Evolutionary conservation across 495 filamentous ascomycete species (phyloP), one percentile per base, ranked within the genome.

Genomic region (Wilcoxina mikolae): DNA sequence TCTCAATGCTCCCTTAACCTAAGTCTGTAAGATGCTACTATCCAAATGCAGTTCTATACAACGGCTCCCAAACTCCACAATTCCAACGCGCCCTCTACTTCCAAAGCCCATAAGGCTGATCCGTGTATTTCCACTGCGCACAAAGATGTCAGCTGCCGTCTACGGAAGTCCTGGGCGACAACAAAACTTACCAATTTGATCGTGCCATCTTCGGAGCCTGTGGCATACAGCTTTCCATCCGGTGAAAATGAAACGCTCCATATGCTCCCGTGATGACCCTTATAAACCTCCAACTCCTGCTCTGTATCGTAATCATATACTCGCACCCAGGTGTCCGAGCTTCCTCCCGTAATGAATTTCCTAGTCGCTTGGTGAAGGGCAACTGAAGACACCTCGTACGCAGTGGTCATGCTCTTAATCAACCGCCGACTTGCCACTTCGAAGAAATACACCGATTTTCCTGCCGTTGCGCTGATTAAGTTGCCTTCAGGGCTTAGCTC

Each of bases 211-310:
- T 98, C 91, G 39, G 88, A 95, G 24, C 88, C 91, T 0, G 93
- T 96, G 5, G 87, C 90, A 67, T 95, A 98, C 11, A 96, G 70
- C 67, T 90, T 95, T 25, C 87, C 88, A 68, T 96, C 89, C 0
- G 91, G 91, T 9, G 86, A 90, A 70, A 96, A 96, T 51, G 80
- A 81, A 50, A 93, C 77, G 18, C 85, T 91, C 93, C 91, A 96
- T 54, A 96, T 89, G 9, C 89, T 89, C 11, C 93, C 91, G 65
- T 98, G 91, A 65, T 96, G 93, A 20, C 91, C 93, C 68, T 95
- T 96, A 74, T 93, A 87, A 18, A 91, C 80, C 61, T 98, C 89
- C 66, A 65, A 27, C 67, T 95, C 89, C 56, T 78, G 76, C 58
- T 81, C 81, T 12, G 76, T 77, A 54, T 94, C 84, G 68, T 88